Percentiles rank a stretch among this genome's conserved stretches.
Evolutionary conservation across 2,329 filamentous ascomycete genomes (phyloP).

Genomic region (Clarireedia homoeocarpa): DNA sequence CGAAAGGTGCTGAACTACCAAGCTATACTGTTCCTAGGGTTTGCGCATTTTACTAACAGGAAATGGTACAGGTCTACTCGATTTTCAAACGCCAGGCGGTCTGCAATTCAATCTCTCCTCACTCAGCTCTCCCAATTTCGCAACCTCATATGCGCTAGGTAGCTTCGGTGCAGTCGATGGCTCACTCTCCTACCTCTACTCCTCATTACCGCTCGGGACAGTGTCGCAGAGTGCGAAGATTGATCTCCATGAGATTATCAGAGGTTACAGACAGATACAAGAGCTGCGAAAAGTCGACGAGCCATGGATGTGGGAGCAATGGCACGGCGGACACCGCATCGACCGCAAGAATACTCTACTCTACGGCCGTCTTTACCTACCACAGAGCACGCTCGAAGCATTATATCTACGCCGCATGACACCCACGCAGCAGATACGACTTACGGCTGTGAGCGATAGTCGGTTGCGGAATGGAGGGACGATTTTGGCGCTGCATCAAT

Average conservation of each 20-base stretch:
- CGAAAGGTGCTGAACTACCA: conserved; percentile 51
- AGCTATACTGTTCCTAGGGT: background rate
- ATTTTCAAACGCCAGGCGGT: conserved; percentile 79
- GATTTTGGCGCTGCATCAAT: conserved; percentile 64
- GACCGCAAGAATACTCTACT: conserved; percentile 52
- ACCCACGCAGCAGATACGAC: conserved; percentile 68
- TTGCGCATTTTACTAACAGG: conserved; percentile 14
- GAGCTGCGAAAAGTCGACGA: conserved; percentile 50
- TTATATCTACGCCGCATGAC: conserved; percentile 73
- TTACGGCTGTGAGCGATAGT: conserved; percentile 70
- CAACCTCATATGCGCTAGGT: conserved; percentile 86
- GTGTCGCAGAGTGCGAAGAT: conserved; percentile 66
- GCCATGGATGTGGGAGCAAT: conserved; percentile 44
- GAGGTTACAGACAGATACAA: conserved; percentile 73
- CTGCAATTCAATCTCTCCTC: conserved; percentile 83
- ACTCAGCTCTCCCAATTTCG: conserved; percentile 85
- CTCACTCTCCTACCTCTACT: conserved; percentile 95
- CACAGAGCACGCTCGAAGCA: conserved; percentile 78
- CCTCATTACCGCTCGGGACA: conserved; percentile 66
- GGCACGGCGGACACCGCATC: conserved; percentile 41
- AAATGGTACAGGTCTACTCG: conserved; percentile 59
- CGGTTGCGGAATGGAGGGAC: conserved; percentile 69
- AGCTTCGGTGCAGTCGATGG: conserved; percentile 89
- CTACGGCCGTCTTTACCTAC: conserved; percentile 74
- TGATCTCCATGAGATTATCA: conserved; percentile 68